Conservation (phyloP, 257 asterid species). For the Jacaranda mimosifolia region DNA sequence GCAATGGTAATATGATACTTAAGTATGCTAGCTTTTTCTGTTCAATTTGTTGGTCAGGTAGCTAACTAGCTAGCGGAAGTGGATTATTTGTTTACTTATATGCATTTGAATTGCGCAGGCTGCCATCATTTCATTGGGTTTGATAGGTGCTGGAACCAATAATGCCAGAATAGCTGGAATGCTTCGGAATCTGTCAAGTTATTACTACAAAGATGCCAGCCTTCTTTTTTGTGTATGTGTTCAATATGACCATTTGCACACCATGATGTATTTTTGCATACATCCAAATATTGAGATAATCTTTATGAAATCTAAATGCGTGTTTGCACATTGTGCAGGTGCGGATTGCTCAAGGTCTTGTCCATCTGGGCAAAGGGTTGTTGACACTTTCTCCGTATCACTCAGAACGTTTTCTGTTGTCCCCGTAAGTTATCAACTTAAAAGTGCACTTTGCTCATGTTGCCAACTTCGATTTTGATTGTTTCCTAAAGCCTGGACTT, state of each 20-base stretch:
- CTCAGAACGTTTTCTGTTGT: conserved; percentile 76
- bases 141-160: conserved; percentile 99
- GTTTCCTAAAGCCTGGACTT: conserved; percentile 6
- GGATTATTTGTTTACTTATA: background rate
- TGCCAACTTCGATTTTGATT: conserved; percentile 2
- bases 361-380: conserved; percentile 90
- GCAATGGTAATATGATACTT: conserved; percentile 71
- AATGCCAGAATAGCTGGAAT: conserved; percentile 98
- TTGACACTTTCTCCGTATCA: conserved; percentile 91
- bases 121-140: conserved; percentile 85
- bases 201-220: conserved; percentile 95
- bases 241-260: conserved; percentile 23
- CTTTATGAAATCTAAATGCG: background rate
- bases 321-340: conserved; percentile 60
- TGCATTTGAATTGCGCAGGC: conserved; percentile 58
- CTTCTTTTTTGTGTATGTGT: conserved; percentile 86
- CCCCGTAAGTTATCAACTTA: conserved; percentile 69
- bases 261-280: background rate
- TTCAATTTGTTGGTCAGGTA: conserved; percentile 1
- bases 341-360: conserved; percentile 97
- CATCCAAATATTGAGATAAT: conserved; percentile 3
- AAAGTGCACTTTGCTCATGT: background rate
- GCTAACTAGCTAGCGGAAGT: background rate
- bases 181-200: conserved; percentile 97
- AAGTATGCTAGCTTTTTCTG: conserved; percentile 5